Evolutionary conservation across 495 filamentous ascomycete species (phyloP).

Genomic region (Penicillium fimorum): DNA sequence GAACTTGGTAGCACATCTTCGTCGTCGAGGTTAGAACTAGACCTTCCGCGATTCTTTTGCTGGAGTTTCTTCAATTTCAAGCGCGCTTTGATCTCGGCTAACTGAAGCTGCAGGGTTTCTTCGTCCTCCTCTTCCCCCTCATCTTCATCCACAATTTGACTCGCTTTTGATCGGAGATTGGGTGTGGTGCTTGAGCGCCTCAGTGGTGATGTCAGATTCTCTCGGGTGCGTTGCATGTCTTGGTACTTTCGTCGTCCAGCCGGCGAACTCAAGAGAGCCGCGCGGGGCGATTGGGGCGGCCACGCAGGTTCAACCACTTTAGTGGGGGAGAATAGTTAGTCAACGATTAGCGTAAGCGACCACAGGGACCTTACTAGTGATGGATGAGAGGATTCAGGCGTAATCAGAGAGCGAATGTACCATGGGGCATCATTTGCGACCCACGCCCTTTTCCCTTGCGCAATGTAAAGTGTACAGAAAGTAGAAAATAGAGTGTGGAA

Average conservation of each 20-base stretch:
- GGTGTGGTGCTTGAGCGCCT: slow-evolving; percentile 48
- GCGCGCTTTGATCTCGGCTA: slow-evolving; percentile 81
- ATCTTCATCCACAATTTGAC: slow-evolving; percentile 34
- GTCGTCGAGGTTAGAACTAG: slow-evolving; percentile 27
- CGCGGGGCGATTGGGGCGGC: slow-evolving; percentile 85
- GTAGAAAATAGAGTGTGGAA: slow-evolving; percentile 11
- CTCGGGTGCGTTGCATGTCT: slow-evolving; percentile 59
- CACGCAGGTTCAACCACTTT: slow-evolving; percentile 60
- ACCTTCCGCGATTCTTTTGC: slow-evolving; percentile 54
- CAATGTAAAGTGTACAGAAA: slow-evolving; percentile 2
- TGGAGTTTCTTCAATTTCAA: slow-evolving; percentile 81
- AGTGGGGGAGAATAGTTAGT: background rate
- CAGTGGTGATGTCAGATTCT: slow-evolving; percentile 64
- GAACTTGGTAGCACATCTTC: slow-evolving; percentile 28
- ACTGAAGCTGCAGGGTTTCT: slow-evolving; percentile 77
- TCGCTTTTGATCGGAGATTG: slow-evolving; percentile 36
- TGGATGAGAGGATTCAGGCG: background rate
- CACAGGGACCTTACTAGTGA: slow-evolving; percentile 4
- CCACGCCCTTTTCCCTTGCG: slow-evolving; percentile 19
- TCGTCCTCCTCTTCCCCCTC: slow-evolving; percentile 74
- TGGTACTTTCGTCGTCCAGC: slow-evolving; percentile 70
- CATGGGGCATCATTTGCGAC: slow-evolving; percentile 22
- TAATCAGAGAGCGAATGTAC: slow-evolving; percentile 7
- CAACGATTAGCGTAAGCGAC: background rate
- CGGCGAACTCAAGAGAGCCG: slow-evolving; percentile 78